Evolutionary conservation across 2,329 filamentous ascomycete genomes (phyloP), one percentile per base, ranked within the genome.

Genomic region (Hortaea werneckii): DNA sequence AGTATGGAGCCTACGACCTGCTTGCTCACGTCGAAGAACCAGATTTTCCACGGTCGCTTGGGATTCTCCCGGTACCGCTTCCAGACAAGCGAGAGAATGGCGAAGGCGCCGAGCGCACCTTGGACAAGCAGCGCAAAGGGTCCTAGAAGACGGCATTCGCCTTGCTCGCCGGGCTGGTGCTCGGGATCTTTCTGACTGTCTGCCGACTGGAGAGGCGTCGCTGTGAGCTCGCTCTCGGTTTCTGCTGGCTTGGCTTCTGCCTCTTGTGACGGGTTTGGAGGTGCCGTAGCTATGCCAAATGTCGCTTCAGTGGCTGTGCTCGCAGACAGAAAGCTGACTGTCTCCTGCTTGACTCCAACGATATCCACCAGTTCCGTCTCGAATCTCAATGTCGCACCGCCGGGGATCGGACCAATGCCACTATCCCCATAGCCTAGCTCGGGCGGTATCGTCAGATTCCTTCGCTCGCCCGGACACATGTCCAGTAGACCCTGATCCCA

Each of bases 11-110:
- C 92, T 59, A 96, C 85, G 44, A 98, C 87, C 72, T 98, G 92
- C 72, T 98, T 98, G 29, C 87, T 94, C 26, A 82, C 92, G 63
- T 98, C 92, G 65, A 96, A 98, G 65, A 86, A 89, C 90, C 92
- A 98, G 54, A 98, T 88, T 75, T 94, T 94, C 60, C 96, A 62
- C 1, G 90, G 90, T 45, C 92, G 78, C 64, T 95, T 90, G 1
- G 92, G 90, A 47, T 86, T 77, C 68, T 98, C 92, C 54, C 86
- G 79, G 80, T 85, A 95, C 56, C 92, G 78, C 72, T 98, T 98
- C 72, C 80, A 94, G 6, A 96, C 90, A 41, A 98, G 76, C 1
- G 88, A 86, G 45, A 90, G 72, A 43, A 96, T 70, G 6, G 92
- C 92, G 46, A 95, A 71, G 12, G 76, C 79, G 12, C 92, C 92